A percentile compares a stretch with the other conserved stretches of the same genome.
Evolutionary conservation across 257 asterid species (phyloP).

Genomic region (Penstemon barbatus): DNA sequence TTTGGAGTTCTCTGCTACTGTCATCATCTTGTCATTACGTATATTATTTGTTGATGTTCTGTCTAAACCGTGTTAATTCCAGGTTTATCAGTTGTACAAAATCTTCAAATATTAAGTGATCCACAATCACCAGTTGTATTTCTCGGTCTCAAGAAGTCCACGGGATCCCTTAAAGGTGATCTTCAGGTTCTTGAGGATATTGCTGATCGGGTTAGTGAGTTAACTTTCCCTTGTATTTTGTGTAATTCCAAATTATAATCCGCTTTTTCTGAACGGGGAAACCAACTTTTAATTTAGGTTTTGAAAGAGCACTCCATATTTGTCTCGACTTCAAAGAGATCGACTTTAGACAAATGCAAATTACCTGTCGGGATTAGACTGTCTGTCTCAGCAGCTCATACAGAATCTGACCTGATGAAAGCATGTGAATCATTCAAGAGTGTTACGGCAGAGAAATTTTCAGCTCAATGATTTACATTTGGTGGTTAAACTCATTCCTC

Average conservation of each 20-base stretch:
- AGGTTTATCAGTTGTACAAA: slow-evolving; percentile 61
- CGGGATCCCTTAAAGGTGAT: slow-evolving; percentile 70
- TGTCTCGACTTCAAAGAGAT: slow-evolving; percentile 68
- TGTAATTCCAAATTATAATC: neutral
- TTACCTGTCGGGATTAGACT: slow-evolving; percentile 76
- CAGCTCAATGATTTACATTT: slow-evolving; percentile 35
- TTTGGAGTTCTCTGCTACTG: neutral
- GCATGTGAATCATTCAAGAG: slow-evolving; percentile 67
- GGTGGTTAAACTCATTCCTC: neutral
- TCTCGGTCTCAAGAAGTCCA: slow-evolving; percentile 55
- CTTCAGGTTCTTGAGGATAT: slow-evolving; percentile 70
- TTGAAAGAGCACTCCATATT: slow-evolving; percentile 68
- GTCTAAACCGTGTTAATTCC: slow-evolving; percentile 29
- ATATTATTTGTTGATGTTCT: neutral
- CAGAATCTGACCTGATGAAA: slow-evolving; percentile 64
- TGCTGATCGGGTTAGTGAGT: slow-evolving; percentile 52
- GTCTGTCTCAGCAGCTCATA: slow-evolving; percentile 75
- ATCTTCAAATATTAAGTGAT: slow-evolving; percentile 67
- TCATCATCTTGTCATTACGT: slow-evolving; percentile 3
- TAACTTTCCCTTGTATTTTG: neutral
- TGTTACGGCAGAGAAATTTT: slow-evolving; percentile 41
- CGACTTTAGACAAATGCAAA: slow-evolving; percentile 78
- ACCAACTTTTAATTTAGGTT: slow-evolving; percentile 48
- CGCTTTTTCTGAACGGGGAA: neutral
- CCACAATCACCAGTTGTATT: slow-evolving; percentile 72